phyloP scores from a whole-genome alignment of 169 alveolate genomes.

The Neospora caninum region DNA sequence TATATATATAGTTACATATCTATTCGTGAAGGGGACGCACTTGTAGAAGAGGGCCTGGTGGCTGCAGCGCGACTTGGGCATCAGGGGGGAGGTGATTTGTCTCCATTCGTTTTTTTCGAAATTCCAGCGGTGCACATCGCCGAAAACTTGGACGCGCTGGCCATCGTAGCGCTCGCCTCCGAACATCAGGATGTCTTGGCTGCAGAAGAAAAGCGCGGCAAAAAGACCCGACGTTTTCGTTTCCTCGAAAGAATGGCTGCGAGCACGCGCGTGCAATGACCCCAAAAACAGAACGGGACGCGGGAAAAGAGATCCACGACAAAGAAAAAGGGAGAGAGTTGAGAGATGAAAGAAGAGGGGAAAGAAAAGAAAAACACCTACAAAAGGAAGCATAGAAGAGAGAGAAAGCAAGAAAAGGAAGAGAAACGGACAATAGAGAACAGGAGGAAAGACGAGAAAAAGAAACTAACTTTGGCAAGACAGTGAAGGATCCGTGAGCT shows the following conservation, averaged over 20 bases:
- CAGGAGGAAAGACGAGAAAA: not conserved
- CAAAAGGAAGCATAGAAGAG: too few relatives aligned
- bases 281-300: not conserved
- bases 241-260: too few relatives aligned
- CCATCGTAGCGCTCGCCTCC: constrained; percentile 93
- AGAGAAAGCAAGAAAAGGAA: not conserved
- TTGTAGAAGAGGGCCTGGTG: constrained; percentile 88
- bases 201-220: not conserved
- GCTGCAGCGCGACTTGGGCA: constrained; percentile 90
- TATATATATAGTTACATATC: not conserved
- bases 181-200: constrained; percentile 83
- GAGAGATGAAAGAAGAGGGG: too few relatives aligned
- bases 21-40: constrained; percentile 46
- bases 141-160: constrained; percentile 79
- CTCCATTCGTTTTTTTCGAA: constrained; percentile 85
- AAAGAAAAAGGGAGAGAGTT: not conserved
- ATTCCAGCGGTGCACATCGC: constrained; percentile 86
- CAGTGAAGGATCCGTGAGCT: constrained; percentile 10
- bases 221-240: not conserved
- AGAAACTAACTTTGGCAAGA: constrained; percentile 1
- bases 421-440: not conserved
- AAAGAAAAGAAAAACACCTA: too few relatives aligned
- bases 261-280: not conserved
- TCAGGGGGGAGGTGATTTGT: constrained; percentile 73
- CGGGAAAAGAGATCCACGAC: not conserved